Evolutionary conservation across 2,329 filamentous ascomycete genomes (phyloP), one percentile per base, ranked within the genome.

Genomic region (Penicillium freii): DNA sequence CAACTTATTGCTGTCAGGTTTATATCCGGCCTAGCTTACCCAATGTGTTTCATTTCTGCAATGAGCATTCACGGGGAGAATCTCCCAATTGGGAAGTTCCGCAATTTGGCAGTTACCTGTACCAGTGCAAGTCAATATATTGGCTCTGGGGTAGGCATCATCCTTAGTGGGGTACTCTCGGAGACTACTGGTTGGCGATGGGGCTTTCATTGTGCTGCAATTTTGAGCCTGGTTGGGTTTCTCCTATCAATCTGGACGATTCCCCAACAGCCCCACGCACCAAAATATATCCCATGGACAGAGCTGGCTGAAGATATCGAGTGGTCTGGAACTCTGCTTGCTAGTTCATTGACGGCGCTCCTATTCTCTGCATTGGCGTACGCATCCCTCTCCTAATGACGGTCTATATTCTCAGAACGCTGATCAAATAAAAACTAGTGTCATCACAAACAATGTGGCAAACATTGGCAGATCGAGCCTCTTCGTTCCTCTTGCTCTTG

Each of bases 41-140:
- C 58, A 29, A 48, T 58, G 48, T 52, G 58, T 43, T 45, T 62
- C 1, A 45, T 64, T 27, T 60, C 61, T 2, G 51, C 54, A 6
- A 51, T 38, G 33, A 44, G 23, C 25, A 54, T 57, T 10, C 44
- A 57, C 8, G 27, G 19, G 8, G 38, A 55, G 7, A 19, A 43
- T 44, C 77, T 81, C 25, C 76, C 75, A 1, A 66, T 70, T 31
- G 80, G 79, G 17, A 75, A 74, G 44, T 65, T 71, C 36, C 71
- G 81, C 13, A 82, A 83, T 59, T 72, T 82, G 29, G 80, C 77
- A 1, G 82, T 83, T 62, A 77, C 79, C 0, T 73, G 74, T 10
- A 73, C 82, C 59, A 80, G 81, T 1, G 73, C 75, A 27, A 75
- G 75, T 15, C 80, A 82, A 51, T 81, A 80, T 0, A 60, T 82